phyloP scores from a whole-genome alignment of 2,329 filamentous ascomycete species.

The Colletotrichum sp. region DNA sequence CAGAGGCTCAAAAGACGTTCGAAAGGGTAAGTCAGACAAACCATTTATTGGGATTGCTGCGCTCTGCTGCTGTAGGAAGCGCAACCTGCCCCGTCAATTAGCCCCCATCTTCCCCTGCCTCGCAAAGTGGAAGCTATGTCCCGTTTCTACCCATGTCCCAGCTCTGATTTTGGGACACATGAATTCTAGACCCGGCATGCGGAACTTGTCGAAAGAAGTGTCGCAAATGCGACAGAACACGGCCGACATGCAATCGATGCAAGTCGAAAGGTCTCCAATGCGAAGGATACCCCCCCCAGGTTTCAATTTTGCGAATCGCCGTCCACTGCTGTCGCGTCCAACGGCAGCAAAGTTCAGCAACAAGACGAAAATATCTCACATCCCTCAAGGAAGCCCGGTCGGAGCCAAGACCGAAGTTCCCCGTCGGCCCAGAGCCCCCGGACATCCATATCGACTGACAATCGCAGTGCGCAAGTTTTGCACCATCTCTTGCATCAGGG shows the following conservation, averaged over 20 bases:
- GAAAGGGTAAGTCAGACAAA: slow-evolving; percentile 1
- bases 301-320: slow-evolving; percentile 31
- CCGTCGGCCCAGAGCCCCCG: not conserved
- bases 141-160: not conserved
- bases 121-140: not conserved
- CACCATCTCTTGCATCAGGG: not conserved
- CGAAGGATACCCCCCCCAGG: slow-evolving; percentile 32
- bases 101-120: not conserved
- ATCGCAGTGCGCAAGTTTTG: not conserved
- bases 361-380: not conserved
- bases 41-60: not conserved
- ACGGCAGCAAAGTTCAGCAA: not conserved
- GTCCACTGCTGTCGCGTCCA: slow-evolving; percentile 18
- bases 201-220: slow-evolving; percentile 35
- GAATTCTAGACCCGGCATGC: slow-evolving; percentile 29
- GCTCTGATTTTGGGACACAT: not conserved
- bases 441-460: not conserved
- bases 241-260: slow-evolving; percentile 32
- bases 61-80: not conserved
- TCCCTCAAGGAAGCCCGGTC: not conserved
- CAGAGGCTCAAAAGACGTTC: slow-evolving; percentile 5
- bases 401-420: not conserved
- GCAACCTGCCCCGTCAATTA: not conserved
- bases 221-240: slow-evolving; percentile 33
- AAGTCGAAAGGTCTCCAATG: slow-evolving; percentile 31